phyloP scores from a whole-genome alignment of 2,329 filamentous ascomycete genomes.

The Aureobasidium sp. region DNA sequence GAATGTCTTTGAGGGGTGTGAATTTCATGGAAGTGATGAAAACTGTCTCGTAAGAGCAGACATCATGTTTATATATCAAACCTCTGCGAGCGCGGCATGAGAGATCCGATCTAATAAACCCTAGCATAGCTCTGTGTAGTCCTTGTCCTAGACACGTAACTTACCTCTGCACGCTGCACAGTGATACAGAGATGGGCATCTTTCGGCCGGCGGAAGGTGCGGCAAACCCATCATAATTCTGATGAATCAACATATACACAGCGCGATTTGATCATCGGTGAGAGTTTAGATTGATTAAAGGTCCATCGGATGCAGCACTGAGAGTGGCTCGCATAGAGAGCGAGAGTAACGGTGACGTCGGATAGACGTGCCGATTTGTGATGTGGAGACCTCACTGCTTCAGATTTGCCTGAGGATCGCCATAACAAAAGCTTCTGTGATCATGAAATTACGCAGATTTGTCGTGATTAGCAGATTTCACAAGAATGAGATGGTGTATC shows the following conservation, averaged over 20 bases:
- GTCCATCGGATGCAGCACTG: not conserved
- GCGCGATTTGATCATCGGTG: not conserved
- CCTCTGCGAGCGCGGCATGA: constrained; percentile 1
- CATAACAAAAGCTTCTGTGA: not conserved
- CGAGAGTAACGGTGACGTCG: constrained; percentile 12
- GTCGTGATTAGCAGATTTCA: not conserved
- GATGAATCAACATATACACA: not conserved
- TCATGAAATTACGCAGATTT: not conserved
- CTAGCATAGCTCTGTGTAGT: not conserved
- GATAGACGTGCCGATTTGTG: constrained; percentile 1
- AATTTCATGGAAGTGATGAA: too few species aligned
- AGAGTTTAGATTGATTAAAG: not conserved
- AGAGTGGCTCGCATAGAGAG: constrained; percentile 9
- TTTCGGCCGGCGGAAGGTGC: not conserved
- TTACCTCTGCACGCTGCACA: not conserved
- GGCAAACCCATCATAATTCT: not conserved
- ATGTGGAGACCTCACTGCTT: not conserved
- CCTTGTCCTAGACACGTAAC: not conserved
- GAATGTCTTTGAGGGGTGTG: not conserved
- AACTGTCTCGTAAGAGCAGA: not conserved
- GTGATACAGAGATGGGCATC: not conserved
- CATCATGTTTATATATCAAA: constrained; percentile 9
- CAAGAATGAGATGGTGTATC: not conserved
- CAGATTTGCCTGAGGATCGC: constrained; percentile 6
- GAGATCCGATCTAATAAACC: not conserved